These are phyloP conservation scores for Nakazawaea ishiwadae DNA, from an alignment of 805 yeast species.

Conservation along the genomic window DNA sequence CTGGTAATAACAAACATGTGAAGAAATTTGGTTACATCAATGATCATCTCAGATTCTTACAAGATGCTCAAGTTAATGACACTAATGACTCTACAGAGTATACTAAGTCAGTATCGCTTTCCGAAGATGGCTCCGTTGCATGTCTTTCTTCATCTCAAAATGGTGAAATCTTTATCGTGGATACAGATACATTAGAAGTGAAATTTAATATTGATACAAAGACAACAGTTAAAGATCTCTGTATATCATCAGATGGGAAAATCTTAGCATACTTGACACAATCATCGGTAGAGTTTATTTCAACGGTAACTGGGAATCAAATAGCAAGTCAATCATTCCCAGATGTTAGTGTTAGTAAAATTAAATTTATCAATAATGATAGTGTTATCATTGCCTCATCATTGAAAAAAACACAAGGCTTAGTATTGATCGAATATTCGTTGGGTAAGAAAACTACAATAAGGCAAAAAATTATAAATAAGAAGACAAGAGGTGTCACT, in stretches of 20 bases:
- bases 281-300: slow-evolving; percentile 44
- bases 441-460: slow-evolving; percentile 35
- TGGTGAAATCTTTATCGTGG: slow-evolving; percentile 56
- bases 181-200: slow-evolving; percentile 49
- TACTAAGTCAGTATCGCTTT: slow-evolving; percentile 55
- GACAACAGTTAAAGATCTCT: slow-evolving; percentile 58
- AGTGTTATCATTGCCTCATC: slow-evolving; percentile 40
- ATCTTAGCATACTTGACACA: slow-evolving; percentile 57
- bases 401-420: slow-evolving; percentile 33
- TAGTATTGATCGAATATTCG: slow-evolving; percentile 38
- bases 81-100: slow-evolving; percentile 49
- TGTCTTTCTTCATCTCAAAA: slow-evolving; percentile 63
- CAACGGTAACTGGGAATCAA: slow-evolving; percentile 40
- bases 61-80: slow-evolving; percentile 54
- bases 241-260: slow-evolving; percentile 64
- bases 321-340: slow-evolving; percentile 23
- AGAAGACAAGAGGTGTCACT: slow-evolving; percentile 51
- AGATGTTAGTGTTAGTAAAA: slow-evolving; percentile 23
- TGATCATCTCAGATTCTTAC: slow-evolving; percentile 57
- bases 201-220: slow-evolving; percentile 48
- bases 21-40: slow-evolving; percentile 57
- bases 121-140: slow-evolving; percentile 57
- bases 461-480: slow-evolving; percentile 37
- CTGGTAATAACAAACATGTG: slow-evolving; percentile 65
- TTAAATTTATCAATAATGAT: slow-evolving; percentile 28